These are phyloP conservation scores for Jatropha curcas DNA, from an alignment of 345 rosid genomes.

Conservation along the genomic window DNA sequence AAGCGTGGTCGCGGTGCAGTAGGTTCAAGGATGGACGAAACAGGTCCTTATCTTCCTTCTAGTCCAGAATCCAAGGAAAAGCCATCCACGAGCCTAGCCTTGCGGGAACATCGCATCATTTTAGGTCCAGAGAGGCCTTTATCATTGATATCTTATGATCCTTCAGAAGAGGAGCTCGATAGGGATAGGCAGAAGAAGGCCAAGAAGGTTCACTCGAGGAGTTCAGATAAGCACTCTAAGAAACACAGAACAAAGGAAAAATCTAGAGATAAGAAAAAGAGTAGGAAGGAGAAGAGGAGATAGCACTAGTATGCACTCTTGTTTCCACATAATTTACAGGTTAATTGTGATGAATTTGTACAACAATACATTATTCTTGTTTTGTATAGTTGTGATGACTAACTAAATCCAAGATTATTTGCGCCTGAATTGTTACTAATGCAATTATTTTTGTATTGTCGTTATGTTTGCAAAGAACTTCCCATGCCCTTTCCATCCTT, in stretches of 20 bases:
- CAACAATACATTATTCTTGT: not conserved
- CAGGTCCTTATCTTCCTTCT: conserved; percentile 71
- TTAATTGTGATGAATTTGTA: not conserved
- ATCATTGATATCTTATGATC: conserved; percentile 25
- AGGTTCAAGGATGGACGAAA: conserved; percentile 93
- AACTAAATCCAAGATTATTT: too few relatives aligned
- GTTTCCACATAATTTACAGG: not conserved
- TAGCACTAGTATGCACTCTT: conserved; percentile 17
- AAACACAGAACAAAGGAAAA: conserved; percentile 50
- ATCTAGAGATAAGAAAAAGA: conserved; percentile 42
- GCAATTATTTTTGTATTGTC: too few relatives aligned
- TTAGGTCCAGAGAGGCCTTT: conserved; percentile 61
- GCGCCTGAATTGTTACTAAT: too few relatives aligned
- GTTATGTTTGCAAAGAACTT: too few relatives aligned
- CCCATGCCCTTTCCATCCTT: too few relatives aligned
- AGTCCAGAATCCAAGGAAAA: conserved; percentile 30
- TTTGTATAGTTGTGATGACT: not conserved
- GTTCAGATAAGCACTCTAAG: conserved; percentile 43
- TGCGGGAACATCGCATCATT: conserved; percentile 27
- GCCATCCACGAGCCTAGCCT: conserved; percentile 24
- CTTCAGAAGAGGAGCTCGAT: conserved; percentile 41
- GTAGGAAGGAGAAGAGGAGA: conserved; percentile 42
- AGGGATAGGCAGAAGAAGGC: conserved; percentile 33
- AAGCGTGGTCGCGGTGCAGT: conserved; percentile 91
- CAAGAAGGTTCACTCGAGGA: conserved; percentile 33